Evolutionary conservation across 2,329 filamentous ascomycete species (phyloP).

Genomic region (Talaromyces marneffei): DNA sequence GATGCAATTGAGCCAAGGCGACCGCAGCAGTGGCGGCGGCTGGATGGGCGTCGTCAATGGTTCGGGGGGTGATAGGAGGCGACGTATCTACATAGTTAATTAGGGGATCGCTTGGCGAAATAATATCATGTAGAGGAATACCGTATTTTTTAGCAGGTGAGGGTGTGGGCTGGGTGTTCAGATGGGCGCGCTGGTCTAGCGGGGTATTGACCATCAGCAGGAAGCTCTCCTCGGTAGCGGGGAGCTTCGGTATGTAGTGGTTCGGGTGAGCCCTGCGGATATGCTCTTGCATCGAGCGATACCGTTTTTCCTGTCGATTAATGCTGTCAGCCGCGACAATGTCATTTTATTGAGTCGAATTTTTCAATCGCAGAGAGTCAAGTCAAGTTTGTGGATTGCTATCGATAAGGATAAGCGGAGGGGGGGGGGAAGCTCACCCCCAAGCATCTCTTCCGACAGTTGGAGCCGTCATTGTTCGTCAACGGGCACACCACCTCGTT

Average conservation of each 20-base stretch:
- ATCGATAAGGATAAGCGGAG: constrained; percentile 14
- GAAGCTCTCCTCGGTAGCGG: constrained; percentile 97
- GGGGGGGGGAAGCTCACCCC: constrained; percentile 65
- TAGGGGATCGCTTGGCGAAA: background rate
- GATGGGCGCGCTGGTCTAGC: constrained; percentile 63
- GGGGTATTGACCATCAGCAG: constrained; percentile 90
- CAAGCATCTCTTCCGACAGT: constrained; percentile 94
- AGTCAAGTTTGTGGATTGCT: background rate
- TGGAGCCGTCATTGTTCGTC: constrained; percentile 91
- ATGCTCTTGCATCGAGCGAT: constrained; percentile 98
- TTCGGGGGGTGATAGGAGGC: constrained; percentile 62
- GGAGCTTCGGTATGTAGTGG: constrained; percentile 95
- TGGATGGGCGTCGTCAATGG: constrained; percentile 62
- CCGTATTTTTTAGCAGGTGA: constrained; percentile 30
- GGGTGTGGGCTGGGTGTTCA: constrained; percentile 37
- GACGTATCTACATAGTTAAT: constrained; percentile 57
- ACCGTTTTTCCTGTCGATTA: constrained; percentile 77
- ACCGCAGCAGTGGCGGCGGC: constrained; percentile 73
- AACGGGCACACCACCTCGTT: constrained; percentile 97
- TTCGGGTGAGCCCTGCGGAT: constrained; percentile 95
- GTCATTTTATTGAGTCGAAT: background rate
- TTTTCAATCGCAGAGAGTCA: too few relatives aligned
- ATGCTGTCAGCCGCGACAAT: constrained; percentile 1
- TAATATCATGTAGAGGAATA: constrained; percentile 27
- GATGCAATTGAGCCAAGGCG: constrained; percentile 77